These are phyloP conservation scores for Pseudopyricularia cyperi DNA, from an alignment of 2,329 filamentous ascomycete species.

Conservation along the genomic window DNA sequence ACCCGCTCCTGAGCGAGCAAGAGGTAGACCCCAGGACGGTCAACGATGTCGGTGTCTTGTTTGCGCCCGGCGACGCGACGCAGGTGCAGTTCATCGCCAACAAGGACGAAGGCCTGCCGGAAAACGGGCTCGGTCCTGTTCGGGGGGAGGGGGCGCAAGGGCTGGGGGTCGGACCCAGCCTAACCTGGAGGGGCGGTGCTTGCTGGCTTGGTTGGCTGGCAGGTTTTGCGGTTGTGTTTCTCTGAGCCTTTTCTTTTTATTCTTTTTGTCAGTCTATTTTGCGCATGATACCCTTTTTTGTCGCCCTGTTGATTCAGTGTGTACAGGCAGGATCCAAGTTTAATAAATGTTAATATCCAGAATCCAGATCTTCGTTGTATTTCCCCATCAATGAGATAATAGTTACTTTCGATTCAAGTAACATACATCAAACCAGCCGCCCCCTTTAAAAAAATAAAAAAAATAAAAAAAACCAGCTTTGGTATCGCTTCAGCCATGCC, in stretches of 20 bases:
- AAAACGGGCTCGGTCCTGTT: constrained; percentile 18
- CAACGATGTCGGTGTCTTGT: constrained; percentile 31
- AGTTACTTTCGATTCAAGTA: too few relatives aligned
- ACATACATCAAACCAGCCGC: too few relatives aligned
- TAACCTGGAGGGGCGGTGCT: constrained; percentile 19
- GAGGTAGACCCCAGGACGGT: constrained; percentile 26
- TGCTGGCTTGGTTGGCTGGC: constrained; percentile 19
- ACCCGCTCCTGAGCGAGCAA: constrained; percentile 33
- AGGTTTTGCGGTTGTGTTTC: constrained; percentile 16
- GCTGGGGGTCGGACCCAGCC: constrained; percentile 16
- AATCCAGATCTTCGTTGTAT: too few relatives aligned
- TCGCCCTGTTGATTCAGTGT: too few relatives aligned
- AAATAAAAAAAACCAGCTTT: not conserved
- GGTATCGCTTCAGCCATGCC: not conserved
- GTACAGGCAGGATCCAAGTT: too few relatives aligned
- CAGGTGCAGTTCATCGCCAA: constrained; percentile 22
- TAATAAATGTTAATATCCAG: too few relatives aligned
- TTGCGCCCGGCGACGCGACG: constrained; percentile 37
- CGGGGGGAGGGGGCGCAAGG: constrained; percentile 8
- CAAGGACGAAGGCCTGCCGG: constrained; percentile 14
- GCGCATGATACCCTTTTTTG: not conserved
- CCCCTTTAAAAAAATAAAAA: too few relatives aligned
- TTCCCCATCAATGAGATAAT: too few relatives aligned
- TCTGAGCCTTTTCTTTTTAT: constrained; percentile 9
- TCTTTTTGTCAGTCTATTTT: not conserved